Base-by-base conservation (phyloP, 106 monocot genomes). In the Platanthera zijinensis region DNA sequence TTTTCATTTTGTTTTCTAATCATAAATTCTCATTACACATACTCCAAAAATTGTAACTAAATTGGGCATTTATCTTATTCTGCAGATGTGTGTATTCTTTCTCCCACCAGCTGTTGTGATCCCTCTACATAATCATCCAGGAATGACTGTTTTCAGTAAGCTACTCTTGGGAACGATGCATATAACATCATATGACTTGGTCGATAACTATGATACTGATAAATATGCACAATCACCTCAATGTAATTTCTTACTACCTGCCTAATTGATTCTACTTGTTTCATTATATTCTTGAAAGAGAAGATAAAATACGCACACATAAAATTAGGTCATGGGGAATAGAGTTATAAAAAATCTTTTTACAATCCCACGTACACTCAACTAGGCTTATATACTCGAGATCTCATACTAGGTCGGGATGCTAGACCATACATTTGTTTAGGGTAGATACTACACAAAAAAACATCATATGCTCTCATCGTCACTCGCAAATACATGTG, bases 121-220 rank as follows among this genome's bases (percentile, higher is more conserved):
- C 61, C 94, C 94, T n/a, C 91, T 95, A 9, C 94, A 95, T 56
- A 91, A 95, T 77, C 94, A 95, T 59, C 91, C 94, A 0, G 91
- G 89, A 5, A 95, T 95, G 94, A 94, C 90, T 18, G 94, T 94
- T 32, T 91, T 90, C 84, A 83, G 87, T 87, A 95, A 95, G 72
- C 72, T 95, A 0, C 87, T 95, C 0, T 57, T 89, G n/a, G 94
- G 94, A 22, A 87, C 89, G 12, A 89, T 95, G 84, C 94, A 95
- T 53, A 84, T 87, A 70, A 89, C 85, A 53, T 79, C 94, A n/a
- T 95, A 91, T 8, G 94, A 95, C 69, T 95, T 80, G 84, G 85
- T 81, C 21, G 80, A 83, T 21, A 73, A 73, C 3, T 25, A 46
- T 18, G 11, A 22, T 45, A 73, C 78, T 48, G 69, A 56, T 3